Evolutionary conservation across 495 filamentous ascomycete species (phyloP), one percentile per base, ranked within the genome.

Genomic region (Chaetomium tenue): DNA sequence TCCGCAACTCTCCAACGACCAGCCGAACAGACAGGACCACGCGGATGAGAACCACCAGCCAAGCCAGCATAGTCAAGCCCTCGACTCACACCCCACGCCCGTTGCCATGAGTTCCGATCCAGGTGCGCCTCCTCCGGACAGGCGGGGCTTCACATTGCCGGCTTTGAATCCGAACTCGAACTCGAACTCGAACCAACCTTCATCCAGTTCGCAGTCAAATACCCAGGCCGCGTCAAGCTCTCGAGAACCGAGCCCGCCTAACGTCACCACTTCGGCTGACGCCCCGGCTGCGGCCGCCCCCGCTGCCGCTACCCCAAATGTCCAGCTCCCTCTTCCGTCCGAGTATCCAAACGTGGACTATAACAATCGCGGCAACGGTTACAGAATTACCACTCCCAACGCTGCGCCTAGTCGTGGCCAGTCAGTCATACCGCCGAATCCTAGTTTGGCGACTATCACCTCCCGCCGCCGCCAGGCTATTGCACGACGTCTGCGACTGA

Each of bases 231-330:
- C 63, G 55, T 55, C 65, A 28, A 64, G 47, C 52, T 66, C 70
- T 2, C 60, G 46, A 18, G 67, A 66, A 25, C 61, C 67, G 37
- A 68, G 67, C 37, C 67, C 70, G 1, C 46, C 48, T 15, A 54
- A 63, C 37, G 22, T 50, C 18, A 22, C 44, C 22, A 37, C 61
- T 48, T 6, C 33, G 26, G 25, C 58, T n/a, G 25, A 16, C 46
- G 18, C 8, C 11, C 28, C 20, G 5, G 3, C 39, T 28, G 7
- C 25, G 25, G 57, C 48, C 9, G 20, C 53, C 18, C 48, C 23
- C 28, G 22, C 44, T 12, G 23, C 55, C n/a, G 37, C 47, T n/a
- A 37, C 33, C 20, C 58, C 4, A 25, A 33, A 5, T 9, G 40
- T 50, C 30, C 46, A 58, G 47, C 13, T 56, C 8, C n/a, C 46